A percentile compares a stretch with the other conserved stretches of the same genome.
phyloP scores from a whole-genome alignment of 129 eudicot genomes.

The Silybum marianum region DNA sequence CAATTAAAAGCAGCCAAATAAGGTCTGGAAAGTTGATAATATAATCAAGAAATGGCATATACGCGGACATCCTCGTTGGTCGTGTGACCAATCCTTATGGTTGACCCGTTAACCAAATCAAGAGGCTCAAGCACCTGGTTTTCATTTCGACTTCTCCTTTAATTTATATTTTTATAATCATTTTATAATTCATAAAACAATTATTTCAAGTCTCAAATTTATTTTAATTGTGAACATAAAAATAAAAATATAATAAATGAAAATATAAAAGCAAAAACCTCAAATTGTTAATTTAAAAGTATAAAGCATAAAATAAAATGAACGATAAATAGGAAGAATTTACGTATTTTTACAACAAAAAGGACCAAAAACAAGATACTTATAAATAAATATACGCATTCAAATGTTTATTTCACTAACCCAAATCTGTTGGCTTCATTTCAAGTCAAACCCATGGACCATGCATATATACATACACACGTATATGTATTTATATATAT shows the following conservation, averaged over 20 bases:
- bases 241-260: no score
- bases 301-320: no score
- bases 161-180: no score
- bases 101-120: constrained; percentile 37
- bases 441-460: constrained; percentile 40
- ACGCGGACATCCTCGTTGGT: constrained; percentile 28
- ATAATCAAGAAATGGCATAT: constrained; percentile 14
- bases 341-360: no score
- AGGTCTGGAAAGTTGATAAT: neutral
- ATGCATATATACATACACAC: neutral
- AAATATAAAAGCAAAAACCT: neutral
- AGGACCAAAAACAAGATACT: neutral
- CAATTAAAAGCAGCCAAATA: neutral
- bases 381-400: neutral
- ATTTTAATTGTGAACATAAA: no score
- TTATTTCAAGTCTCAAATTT: neutral
- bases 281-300: no score
- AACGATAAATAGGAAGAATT: neutral
- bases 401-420: neutral
- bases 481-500: constrained; percentile 15
- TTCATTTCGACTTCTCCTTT: neutral
- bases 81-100: neutral
- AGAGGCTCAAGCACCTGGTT: constrained; percentile 70
- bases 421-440: constrained; percentile 33
- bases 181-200: no score